Evolutionary conservation across 139 green algal genomes (phyloP), one percentile per base, ranked within the genome.

Genomic region (Volvox africanus): DNA sequence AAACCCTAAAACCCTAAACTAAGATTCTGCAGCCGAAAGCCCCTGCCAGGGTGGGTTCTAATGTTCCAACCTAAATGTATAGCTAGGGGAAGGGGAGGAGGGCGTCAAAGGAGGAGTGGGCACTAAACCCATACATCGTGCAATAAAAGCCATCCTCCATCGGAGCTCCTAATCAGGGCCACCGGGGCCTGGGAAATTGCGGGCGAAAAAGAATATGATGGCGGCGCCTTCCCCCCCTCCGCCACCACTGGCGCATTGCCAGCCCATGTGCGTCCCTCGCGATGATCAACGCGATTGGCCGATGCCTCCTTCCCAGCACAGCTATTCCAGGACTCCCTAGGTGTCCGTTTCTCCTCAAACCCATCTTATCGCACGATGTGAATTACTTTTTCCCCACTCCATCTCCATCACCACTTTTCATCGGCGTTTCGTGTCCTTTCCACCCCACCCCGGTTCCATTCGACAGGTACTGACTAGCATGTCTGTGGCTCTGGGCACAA

Each of bases 401-500:
- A 22, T 82, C 32, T 83, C 77, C 77, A 11, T n/a, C 35, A 33
- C 33, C 44, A 55, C 9, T 55, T 9, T 9, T 55, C 44, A 55
- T 55, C 9, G 44, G 44, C 5, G 44, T 55, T n/a, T 55, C 44
- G 44, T 14, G 5, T 55, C 44, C 44, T 55, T 55, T 55, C 44
- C 44, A 55, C 5, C n/a, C n/a, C n/a, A n/a, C n/a, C n/a, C 44
- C 44, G 44, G 44, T 55, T 55, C 44, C 44, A 55, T 55, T 55
- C 44, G 44, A 55, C 93, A 96, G 24, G 92, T 98, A 26, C 93
- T 98, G 79, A 94, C 76, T 61, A 91, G 50, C 32, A 93, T 98
- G 88, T 93, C 92, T 22, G 95, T 99, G 32, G 37, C 89, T 1
- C 87, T 99, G 50, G 96, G 94, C 84, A 95, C 96, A 79, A 91